Evolutionary conservation across 768 basidiomycete species (phyloP).

Genomic region (Galerina marginata): DNA sequence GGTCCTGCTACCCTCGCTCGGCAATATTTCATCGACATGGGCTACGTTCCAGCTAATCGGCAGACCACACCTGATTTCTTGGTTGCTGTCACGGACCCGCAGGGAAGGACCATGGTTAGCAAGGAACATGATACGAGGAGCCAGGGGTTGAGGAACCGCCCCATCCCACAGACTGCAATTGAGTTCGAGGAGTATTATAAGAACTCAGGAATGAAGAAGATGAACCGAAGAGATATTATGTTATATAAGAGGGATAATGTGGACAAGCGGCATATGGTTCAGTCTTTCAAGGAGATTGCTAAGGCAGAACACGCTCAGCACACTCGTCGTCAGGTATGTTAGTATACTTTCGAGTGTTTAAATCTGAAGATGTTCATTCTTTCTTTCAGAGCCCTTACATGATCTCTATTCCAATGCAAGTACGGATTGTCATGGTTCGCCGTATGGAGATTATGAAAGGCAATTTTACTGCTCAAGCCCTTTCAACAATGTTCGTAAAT

Average conservation of each 20-base stretch:
- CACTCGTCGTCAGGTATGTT: conserved; percentile 33
- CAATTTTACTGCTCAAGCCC: conserved; percentile 33
- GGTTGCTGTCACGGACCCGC: conserved; percentile 62
- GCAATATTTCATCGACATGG: conserved; percentile 77
- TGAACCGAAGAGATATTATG: conserved; percentile 46
- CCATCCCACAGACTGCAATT: conserved; percentile 46
- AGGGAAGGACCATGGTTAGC: conserved; percentile 48
- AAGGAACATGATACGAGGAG: conserved; percentile 8
- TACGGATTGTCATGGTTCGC: conserved; percentile 46
- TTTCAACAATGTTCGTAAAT: conserved; percentile 30
- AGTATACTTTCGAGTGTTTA: neutral
- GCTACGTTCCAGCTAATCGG: conserved; percentile 60
- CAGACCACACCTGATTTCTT: conserved; percentile 74
- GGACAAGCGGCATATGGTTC: conserved; percentile 43
- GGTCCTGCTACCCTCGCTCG: conserved; percentile 69
- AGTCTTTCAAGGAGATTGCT: conserved; percentile 50
- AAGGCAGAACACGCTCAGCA: conserved; percentile 57
- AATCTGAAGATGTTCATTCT: neutral
- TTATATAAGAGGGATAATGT: conserved; percentile 51
- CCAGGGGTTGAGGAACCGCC: conserved; percentile 21
- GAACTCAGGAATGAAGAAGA: conserved; percentile 27
- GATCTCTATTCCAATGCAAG: conserved; percentile 48
- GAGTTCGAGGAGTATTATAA: conserved; percentile 51
- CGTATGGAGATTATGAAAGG: conserved; percentile 48
- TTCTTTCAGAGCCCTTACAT: conserved; percentile 39